These are phyloP conservation scores for Tricholomella constricta DNA, from an alignment of 768 basidiomycete species.

Conservation along the genomic window DNA sequence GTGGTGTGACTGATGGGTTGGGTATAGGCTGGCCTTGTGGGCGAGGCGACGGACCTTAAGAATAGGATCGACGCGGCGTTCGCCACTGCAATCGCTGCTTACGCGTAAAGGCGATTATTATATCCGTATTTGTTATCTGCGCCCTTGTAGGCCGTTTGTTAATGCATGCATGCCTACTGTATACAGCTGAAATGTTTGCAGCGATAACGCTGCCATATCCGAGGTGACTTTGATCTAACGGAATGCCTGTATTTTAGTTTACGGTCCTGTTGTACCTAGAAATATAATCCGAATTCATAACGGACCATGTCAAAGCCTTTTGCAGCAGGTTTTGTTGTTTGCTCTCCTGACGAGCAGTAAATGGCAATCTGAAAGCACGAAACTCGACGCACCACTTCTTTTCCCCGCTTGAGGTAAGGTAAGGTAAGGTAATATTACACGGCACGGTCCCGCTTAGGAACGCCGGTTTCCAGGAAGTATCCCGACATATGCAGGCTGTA, in stretches of 20 bases:
- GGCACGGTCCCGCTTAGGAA: too few species aligned
- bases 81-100: slow-evolving; percentile 22
- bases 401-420: too few species aligned
- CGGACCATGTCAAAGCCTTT: slow-evolving; percentile 30
- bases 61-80: slow-evolving; percentile 24
- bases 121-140: not conserved
- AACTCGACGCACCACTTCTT: too few species aligned
- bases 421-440: slow-evolving; percentile 1
- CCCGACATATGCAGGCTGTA: too few species aligned
- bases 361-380: slow-evolving; percentile 20
- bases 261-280: not conserved
- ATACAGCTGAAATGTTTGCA: slow-evolving; percentile 11
- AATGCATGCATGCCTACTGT: slow-evolving; percentile 3
- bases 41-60: slow-evolving; percentile 17
- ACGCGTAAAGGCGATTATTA: not conserved
- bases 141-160: too few species aligned
- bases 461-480: too few species aligned
- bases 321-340: slow-evolving; percentile 22
- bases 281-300: too few species aligned
- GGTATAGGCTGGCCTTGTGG: slow-evolving; percentile 22
- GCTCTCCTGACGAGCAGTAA: slow-evolving; percentile 23
- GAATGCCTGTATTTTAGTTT: not conserved
- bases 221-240: slow-evolving; percentile 21
- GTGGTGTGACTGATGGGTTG: not conserved
- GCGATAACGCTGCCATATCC: slow-evolving; percentile 20